Evolutionary conservation across 768 basidiomycete genomes (phyloP), one percentile per base, ranked within the genome.

Genomic region (Pleurotus tuber-regium): DNA sequence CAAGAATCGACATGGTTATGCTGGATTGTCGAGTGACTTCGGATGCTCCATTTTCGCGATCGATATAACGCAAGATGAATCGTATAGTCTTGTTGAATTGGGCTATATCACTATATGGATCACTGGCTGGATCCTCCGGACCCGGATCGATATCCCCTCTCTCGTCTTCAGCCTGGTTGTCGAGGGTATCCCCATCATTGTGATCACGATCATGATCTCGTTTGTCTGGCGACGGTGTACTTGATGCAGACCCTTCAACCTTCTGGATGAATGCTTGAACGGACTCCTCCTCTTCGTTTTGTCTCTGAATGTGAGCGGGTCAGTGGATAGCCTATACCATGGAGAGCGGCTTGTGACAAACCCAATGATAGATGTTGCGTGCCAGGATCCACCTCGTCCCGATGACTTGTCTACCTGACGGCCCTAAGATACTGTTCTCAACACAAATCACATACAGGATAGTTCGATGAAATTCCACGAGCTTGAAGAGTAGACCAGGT

Each of bases 381-480:
- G 57, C 60, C 2, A 66, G 36, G 11, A 66, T 54, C 54, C 53
- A 59, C 31, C 54, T 54, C 6, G 59, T 64, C 19, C 64, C 63
- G 3, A 66, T 50, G 0, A 66, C 57, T 3, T 54, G 50, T 1
- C n/a, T 39, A 25, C 54, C 47, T 1, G 53, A 56, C 5, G 21
- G 33, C 4, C 41, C 52, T 12, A 23, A 21, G 24, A 65, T 63
- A 11, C 51, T 31, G 44, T 61, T 49, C 21, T 62, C 57, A 5
- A 57, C 38, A 43, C 62, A 65, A n/a, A 66, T 53, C 2, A 59
- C 57, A 30, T 63, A 63, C 1, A 67, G 51, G 6, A 62, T 55
- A 21, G 35, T 43, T 2, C 61, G 53, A 9, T 52, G 51, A 19
- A 56, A 52, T 12, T 9, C 33, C 9, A 64, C 41, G 2, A 61